A percentile compares a stretch with the other conserved stretches of the same genome.
Evolutionary conservation across 768 basidiomycete genomes (phyloP).

Genomic region (Podaxis carcinomalis): DNA sequence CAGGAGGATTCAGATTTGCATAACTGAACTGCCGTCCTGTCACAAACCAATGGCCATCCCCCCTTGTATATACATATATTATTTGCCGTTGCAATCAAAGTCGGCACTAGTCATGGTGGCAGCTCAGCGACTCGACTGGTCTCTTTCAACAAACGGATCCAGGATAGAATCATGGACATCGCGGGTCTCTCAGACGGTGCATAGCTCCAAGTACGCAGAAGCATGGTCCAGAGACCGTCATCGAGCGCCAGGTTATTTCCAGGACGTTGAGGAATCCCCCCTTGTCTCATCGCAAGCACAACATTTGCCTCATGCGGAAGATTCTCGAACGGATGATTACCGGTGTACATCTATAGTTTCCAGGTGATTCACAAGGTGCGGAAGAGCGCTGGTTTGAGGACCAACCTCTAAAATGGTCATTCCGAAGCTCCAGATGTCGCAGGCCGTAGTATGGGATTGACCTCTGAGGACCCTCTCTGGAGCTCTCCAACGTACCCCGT

Average conservation of each 20-base stretch:
- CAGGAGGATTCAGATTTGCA: too few species aligned
- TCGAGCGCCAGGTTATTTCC: not conserved
- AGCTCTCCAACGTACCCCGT: not conserved
- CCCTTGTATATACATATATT: too few species aligned
- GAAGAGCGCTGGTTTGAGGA: too few species aligned
- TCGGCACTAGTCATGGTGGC: too few species aligned
- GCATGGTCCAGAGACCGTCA: not conserved
- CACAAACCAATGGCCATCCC: too few species aligned
- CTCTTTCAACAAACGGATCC: not conserved
- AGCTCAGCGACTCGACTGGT: too few species aligned
- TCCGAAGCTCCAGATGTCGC: conserved; percentile 1
- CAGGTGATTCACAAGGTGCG: too few species aligned
- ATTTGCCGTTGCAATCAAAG: too few species aligned
- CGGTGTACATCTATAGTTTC: not conserved
- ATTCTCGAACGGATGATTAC: not conserved
- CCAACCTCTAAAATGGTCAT: not conserved
- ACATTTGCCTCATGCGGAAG: not conserved
- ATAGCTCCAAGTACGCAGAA: not conserved
- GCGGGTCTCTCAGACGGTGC: not conserved
- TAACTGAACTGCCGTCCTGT: too few species aligned
- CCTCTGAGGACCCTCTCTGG: not conserved
- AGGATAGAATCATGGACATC: not conserved
- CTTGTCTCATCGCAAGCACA: not conserved
- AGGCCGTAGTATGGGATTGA: not conserved
- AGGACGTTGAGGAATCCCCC: not conserved